A percentile compares a stretch with the other conserved stretches of the same genome.
Conservation (phyloP, 306 rosid genomes). For the Pterocarpus macrocarpus region DNA sequence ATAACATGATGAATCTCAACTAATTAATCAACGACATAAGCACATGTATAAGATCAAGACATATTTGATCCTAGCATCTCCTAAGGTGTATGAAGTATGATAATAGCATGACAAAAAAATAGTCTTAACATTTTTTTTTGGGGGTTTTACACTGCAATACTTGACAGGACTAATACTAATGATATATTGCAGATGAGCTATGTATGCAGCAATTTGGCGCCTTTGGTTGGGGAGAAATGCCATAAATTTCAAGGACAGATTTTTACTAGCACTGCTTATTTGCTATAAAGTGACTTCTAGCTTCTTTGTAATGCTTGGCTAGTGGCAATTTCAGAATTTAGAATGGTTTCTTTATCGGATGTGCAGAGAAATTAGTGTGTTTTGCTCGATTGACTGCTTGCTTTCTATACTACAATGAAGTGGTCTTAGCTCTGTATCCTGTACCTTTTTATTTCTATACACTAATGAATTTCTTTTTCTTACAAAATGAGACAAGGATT, state of each 20-base stretch:
- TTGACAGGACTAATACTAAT: conserved; percentile 4
- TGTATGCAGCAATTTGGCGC: conserved; percentile 1
- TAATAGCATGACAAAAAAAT: background rate
- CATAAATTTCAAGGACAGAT: conserved; percentile 1
- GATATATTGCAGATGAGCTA: background rate
- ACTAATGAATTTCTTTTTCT: too few relatives aligned
- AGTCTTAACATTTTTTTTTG: background rate
- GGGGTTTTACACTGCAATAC: background rate
- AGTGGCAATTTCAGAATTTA: too few relatives aligned
- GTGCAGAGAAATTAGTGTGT: too few relatives aligned
- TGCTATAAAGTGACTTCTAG: background rate
- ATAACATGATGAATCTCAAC: conserved; percentile 23
- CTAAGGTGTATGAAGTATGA: background rate
- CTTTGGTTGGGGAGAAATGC: background rate
- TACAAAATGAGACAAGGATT: too few relatives aligned
- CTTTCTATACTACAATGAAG: too few relatives aligned
- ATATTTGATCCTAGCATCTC: background rate
- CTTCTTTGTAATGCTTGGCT: too few relatives aligned
- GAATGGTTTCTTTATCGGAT: too few relatives aligned
- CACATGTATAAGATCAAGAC: conserved; percentile 10
- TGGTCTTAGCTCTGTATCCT: too few relatives aligned
- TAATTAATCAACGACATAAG: conserved; percentile 1
- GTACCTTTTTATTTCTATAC: too few relatives aligned
- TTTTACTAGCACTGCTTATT: background rate
- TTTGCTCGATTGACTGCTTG: too few relatives aligned